These are phyloP conservation scores for Plasmodium malariae DNA, from an alignment of 169 alveolate genomes.

Conservation along the genomic window DNA sequence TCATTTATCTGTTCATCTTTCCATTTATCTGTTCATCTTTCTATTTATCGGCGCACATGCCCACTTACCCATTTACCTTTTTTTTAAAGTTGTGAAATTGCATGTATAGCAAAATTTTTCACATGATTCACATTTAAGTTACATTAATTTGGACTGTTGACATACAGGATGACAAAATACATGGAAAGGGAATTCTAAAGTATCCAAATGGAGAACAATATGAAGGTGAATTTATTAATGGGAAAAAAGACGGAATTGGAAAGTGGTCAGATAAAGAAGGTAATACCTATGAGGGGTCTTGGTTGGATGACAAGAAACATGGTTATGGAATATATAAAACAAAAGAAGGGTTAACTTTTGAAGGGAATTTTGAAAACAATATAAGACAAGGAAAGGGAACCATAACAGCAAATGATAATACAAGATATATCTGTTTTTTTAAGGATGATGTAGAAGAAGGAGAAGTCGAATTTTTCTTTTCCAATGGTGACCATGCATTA, in stretches of 20 bases:
- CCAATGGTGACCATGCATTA: constrained; percentile 72
- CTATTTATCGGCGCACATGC: too few species aligned
- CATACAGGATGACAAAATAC: constrained; percentile 40
- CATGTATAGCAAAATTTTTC: too few species aligned
- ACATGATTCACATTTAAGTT: too few species aligned
- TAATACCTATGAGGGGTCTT: constrained; percentile 95
- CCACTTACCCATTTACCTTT: too few species aligned
- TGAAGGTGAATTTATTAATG: constrained; percentile 94
- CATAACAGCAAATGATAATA: constrained; percentile 24
- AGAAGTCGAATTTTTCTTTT: constrained; percentile 55
- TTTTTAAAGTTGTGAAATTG: too few species aligned
- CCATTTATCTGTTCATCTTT: too few species aligned
- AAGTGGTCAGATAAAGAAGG: constrained; percentile 93
- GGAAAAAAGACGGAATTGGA: constrained; percentile 94
- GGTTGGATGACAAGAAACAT: constrained; percentile 93
- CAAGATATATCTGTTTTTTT: constrained; percentile 43
- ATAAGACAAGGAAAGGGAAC: constrained; percentile 58
- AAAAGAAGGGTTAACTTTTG: constrained; percentile 79
- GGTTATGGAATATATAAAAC: constrained; percentile 95
- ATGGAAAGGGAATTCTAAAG: constrained; percentile 78
- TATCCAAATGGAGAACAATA: constrained; percentile 90
- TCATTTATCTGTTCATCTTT: not conserved
- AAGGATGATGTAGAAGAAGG: constrained; percentile 57
- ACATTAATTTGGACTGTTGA: too few species aligned
- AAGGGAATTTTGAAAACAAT: constrained; percentile 45